A percentile compares a stretch with the other conserved stretches of the same genome.
Evolutionary conservation across 371 early-diverging fungal genomes (phyloP).

Genomic region (Saksenaea oblongispora): DNA sequence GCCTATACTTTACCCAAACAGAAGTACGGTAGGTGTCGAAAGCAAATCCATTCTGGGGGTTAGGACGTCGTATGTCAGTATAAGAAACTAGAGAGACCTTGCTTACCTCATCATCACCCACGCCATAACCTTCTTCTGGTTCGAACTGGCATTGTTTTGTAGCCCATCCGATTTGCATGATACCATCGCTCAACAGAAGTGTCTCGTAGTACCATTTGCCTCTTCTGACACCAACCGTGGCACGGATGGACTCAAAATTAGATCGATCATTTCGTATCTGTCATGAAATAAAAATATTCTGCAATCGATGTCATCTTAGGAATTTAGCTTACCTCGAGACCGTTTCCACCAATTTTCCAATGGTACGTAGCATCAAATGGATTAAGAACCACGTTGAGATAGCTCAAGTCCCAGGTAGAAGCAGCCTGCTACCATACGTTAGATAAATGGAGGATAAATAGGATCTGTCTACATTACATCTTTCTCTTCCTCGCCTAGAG

Average conservation of each 20-base stretch:
- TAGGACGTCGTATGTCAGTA: neutral
- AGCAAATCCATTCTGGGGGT: conserved; percentile 65
- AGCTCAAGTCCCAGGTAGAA: conserved; percentile 30
- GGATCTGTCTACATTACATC: neutral
- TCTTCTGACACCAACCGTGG: conserved; percentile 39
- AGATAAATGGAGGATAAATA: conserved; percentile 13
- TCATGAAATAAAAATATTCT: neutral
- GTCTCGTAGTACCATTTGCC: conserved; percentile 71
- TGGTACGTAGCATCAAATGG: conserved; percentile 48
- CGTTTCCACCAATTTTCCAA: conserved; percentile 45
- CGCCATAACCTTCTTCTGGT: conserved; percentile 67
- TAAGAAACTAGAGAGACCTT: neutral
- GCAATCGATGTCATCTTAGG: no score
- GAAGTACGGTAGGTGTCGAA: conserved; percentile 63
- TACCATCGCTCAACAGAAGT: conserved; percentile 53
- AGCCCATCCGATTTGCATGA: conserved; percentile 72
- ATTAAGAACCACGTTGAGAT: conserved; percentile 41
- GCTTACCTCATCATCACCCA: conserved; percentile 63
- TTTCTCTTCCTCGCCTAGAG: conserved; percentile 5
- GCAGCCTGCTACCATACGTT: conserved; percentile 2
- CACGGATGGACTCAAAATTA: conserved; percentile 50
- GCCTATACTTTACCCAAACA: conserved; percentile 44
- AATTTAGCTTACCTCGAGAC: conserved; percentile 27
- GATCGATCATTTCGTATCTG: conserved; percentile 48
- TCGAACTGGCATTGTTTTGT: conserved; percentile 59